phyloP scores from a whole-genome alignment of 2,329 filamentous ascomycete genomes.

The Fusarium tupiense region DNA sequence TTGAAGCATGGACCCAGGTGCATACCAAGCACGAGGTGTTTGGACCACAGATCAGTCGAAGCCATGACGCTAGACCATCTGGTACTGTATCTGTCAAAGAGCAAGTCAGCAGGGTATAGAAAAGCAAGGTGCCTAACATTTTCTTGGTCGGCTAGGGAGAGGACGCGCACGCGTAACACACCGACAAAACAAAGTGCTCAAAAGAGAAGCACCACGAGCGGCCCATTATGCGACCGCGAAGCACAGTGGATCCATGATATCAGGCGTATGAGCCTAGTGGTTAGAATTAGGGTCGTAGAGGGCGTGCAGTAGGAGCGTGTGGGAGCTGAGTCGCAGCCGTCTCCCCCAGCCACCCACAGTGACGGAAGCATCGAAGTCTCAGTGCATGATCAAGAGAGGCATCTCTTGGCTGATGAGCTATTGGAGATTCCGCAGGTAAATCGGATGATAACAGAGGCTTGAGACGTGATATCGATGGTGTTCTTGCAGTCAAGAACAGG shows the following conservation, averaged over 20 bases:
- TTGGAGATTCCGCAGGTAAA: constrained; percentile 35
- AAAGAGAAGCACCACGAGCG: constrained; percentile 45
- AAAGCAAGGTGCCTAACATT: constrained; percentile 27
- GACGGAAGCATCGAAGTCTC: constrained; percentile 24
- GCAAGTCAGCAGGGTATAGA: constrained; percentile 36
- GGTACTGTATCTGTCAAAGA: constrained; percentile 26
- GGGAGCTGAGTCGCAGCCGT: constrained; percentile 34
- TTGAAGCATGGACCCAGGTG: constrained; percentile 38
- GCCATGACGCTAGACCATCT: constrained; percentile 37
- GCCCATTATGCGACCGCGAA: constrained; percentile 48
- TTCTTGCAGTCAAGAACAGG: constrained; percentile 16
- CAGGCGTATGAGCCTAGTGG: constrained; percentile 42
- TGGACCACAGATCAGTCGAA: constrained; percentile 30
- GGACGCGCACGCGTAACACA: constrained; percentile 49
- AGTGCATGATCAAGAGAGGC: constrained; percentile 27
- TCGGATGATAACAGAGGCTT: constrained; percentile 31
- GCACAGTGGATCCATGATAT: constrained; percentile 48
- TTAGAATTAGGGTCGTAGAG: constrained; percentile 24
- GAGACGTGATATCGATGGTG: constrained; percentile 24
- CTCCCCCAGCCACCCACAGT: constrained; percentile 39
- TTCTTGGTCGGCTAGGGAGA: constrained; percentile 26
- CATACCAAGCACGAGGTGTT: constrained; percentile 37
- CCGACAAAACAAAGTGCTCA: constrained; percentile 48
- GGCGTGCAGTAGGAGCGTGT: constrained; percentile 38
- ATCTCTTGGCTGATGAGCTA: constrained; percentile 29